These are phyloP conservation scores for Apiospora aurea DNA, from an alignment of 2,329 filamentous ascomycete genomes.

Conservation along the genomic window DNA sequence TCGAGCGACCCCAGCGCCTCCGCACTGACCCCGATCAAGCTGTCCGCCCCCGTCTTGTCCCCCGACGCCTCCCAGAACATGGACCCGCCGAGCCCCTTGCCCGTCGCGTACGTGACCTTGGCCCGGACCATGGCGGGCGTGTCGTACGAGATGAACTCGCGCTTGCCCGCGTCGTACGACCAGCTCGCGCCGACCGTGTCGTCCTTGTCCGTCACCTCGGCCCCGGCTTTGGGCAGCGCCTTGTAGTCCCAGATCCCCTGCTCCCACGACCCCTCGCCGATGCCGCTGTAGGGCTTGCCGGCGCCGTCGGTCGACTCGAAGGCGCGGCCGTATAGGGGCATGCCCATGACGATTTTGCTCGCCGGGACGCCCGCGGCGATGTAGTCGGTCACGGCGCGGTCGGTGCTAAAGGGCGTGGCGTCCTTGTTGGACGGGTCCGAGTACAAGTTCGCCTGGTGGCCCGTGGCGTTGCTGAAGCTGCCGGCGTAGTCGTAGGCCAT, in stretches of 20 bases:
- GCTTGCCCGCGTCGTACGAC: constrained; percentile 67
- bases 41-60: constrained; percentile 66
- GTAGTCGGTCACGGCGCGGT: constrained; percentile 72
- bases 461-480: constrained; percentile 67
- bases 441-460: constrained; percentile 78
- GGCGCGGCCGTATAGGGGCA: constrained; percentile 81
- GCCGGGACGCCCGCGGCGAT: constrained; percentile 65
- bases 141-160: constrained; percentile 76
- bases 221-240: constrained; percentile 59
- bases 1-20: constrained; percentile 49
- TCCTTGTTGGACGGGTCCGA: constrained; percentile 57
- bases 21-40: constrained; percentile 62
- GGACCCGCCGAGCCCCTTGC: constrained; percentile 70
- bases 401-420: constrained; percentile 74
- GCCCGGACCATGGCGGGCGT: constrained; percentile 63
- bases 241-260: constrained; percentile 83
- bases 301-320: constrained; percentile 71
- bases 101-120: constrained; percentile 72
- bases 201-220: constrained; percentile 67
- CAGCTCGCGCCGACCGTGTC: constrained; percentile 67
- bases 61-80: constrained; percentile 89
- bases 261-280: constrained; percentile 76
- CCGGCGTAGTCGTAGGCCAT: constrained; percentile 81
- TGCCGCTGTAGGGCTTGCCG: constrained; percentile 67
- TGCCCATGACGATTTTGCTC: constrained; percentile 75